A percentile compares a stretch with the other conserved stretches of the same genome.
Conservation (phyloP, 441 rosid genomes). For the Erysimum cheiri region DNA sequence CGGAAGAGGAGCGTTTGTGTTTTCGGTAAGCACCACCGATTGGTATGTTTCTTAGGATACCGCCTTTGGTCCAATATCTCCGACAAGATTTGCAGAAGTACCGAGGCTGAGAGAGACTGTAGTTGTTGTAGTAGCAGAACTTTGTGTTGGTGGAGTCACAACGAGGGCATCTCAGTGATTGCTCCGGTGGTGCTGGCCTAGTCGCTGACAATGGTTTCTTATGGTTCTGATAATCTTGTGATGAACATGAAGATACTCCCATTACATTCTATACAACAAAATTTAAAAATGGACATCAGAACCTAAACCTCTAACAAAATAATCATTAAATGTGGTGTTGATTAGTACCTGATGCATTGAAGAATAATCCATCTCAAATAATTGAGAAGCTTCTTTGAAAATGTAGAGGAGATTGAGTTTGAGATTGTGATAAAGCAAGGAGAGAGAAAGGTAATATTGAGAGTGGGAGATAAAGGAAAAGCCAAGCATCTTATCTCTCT, state of each 20-base stretch:
- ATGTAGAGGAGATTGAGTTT: constrained; percentile 1
- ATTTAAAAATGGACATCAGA: neutral
- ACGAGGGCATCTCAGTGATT: constrained; percentile 79
- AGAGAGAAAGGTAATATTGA: neutral
- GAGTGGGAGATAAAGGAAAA: constrained; percentile 32
- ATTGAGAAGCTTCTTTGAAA: constrained; percentile 15
- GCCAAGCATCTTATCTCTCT: constrained; percentile 36
- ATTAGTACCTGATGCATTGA: constrained; percentile 33
- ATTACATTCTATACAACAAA: constrained; percentile 16
- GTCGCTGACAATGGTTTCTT: constrained; percentile 41
- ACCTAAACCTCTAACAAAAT: neutral
- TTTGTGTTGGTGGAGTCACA: constrained; percentile 93
- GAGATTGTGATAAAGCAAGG: constrained; percentile 19
- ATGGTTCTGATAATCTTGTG: constrained; percentile 35
- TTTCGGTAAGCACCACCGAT: constrained; percentile 89
- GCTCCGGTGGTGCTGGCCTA: constrained; percentile 71
- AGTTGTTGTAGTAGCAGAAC: constrained; percentile 96
- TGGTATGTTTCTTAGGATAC: constrained; percentile 85
- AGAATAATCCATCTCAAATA: constrained; percentile 28
- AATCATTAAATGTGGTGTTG: neutral
- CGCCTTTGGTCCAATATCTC: constrained; percentile 95
- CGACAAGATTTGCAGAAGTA: constrained; percentile 94
- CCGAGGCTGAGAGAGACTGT: constrained; percentile 91
- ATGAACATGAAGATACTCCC: constrained; percentile 35
- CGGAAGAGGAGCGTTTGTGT: constrained; percentile 68